These are phyloP conservation scores for Mitragyna speciosa DNA, from an alignment of 257 asterid species.

Conservation along the genomic window DNA sequence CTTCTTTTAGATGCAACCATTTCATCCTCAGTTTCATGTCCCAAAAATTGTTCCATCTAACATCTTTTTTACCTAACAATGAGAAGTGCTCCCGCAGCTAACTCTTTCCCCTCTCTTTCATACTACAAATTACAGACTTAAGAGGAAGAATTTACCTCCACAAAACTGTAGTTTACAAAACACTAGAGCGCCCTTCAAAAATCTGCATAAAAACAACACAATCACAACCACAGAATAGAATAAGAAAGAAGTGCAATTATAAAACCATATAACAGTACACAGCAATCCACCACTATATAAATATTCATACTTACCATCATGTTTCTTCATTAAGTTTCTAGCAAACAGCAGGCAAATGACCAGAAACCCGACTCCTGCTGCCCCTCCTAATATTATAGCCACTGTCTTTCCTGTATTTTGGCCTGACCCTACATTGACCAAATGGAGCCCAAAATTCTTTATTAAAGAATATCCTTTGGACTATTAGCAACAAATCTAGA, in stretches of 20 bases:
- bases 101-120: slow-evolving; percentile 5
- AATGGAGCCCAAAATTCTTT: slow-evolving; percentile 33
- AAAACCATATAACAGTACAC: not conserved
- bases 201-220: slow-evolving; percentile 34
- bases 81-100: slow-evolving; percentile 18
- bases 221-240: slow-evolving; percentile 18
- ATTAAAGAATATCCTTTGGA: slow-evolving; percentile 13
- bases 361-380: slow-evolving; percentile 94
- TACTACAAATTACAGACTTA: slow-evolving; percentile 3
- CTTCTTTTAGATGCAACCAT: slow-evolving; percentile 21
- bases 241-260: slow-evolving; percentile 9
- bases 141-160: slow-evolving; percentile 19
- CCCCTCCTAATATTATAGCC: slow-evolving; percentile 98
- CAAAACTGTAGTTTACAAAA: slow-evolving; percentile 22
- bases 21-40: slow-evolving; percentile 26
- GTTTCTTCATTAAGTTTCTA: slow-evolving; percentile 73
- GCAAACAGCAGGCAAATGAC: slow-evolving; percentile 80
- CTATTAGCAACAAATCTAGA: slow-evolving; percentile 26
- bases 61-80: slow-evolving; percentile 19
- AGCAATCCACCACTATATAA: slow-evolving; percentile 1
- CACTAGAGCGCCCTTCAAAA: slow-evolving; percentile 35
- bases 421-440: slow-evolving; percentile 63
- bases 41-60: slow-evolving; percentile 36
- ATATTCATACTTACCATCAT: slow-evolving; percentile 59
- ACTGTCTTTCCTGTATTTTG: slow-evolving; percentile 84